A percentile compares a stretch with the other conserved stretches of the same genome.
Conservation (phyloP, 495 filamentous ascomycete species). For the Parathielavia hyrcaniae region DNA sequence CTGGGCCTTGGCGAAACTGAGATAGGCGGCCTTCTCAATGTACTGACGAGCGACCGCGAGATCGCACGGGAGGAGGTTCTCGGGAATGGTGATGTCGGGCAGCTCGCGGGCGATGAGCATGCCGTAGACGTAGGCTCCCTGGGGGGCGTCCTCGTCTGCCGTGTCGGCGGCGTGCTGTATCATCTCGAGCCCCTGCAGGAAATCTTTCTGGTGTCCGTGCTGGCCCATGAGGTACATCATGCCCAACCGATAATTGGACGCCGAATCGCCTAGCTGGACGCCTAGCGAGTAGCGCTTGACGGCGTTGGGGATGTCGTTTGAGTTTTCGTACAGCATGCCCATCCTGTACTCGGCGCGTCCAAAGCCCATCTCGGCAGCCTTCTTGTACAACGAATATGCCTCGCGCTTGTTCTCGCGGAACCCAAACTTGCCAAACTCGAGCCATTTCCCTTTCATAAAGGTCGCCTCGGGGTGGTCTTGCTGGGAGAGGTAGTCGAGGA, state of each 20-base stretch:
- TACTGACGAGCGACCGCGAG: conserved; percentile 69
- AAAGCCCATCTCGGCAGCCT: conserved; percentile 84
- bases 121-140: conserved; percentile 93
- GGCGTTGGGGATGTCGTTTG: conserved; percentile 84
- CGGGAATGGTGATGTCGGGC: conserved; percentile 76
- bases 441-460: conserved; percentile 93
- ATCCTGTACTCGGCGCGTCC: conserved; percentile 94
- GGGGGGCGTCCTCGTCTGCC: conserved; percentile 94
- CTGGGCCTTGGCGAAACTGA: conserved; percentile 95
- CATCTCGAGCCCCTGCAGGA: conserved; percentile 66
- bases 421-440: conserved; percentile 96
- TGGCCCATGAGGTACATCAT: conserved; percentile 98
- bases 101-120: conserved; percentile 90
- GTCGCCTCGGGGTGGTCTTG: conserved; percentile 91
- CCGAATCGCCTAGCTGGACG: conserved; percentile 72
- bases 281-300: conserved; percentile 82
- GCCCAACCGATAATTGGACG: conserved; percentile 88
- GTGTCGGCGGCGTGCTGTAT: conserved; percentile 76
- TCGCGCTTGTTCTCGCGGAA: conserved; percentile 85
- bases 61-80: conserved; percentile 64
- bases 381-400: conserved; percentile 76
- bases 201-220: conserved; percentile 80
- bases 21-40: conserved; percentile 94
- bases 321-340: conserved; percentile 95
- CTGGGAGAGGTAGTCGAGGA: conserved; percentile 80